A percentile compares a stretch with the other conserved stretches of the same genome.
phyloP scores from a whole-genome alignment of 1,139 yeast species.

The Diutina catenulata region DNA sequence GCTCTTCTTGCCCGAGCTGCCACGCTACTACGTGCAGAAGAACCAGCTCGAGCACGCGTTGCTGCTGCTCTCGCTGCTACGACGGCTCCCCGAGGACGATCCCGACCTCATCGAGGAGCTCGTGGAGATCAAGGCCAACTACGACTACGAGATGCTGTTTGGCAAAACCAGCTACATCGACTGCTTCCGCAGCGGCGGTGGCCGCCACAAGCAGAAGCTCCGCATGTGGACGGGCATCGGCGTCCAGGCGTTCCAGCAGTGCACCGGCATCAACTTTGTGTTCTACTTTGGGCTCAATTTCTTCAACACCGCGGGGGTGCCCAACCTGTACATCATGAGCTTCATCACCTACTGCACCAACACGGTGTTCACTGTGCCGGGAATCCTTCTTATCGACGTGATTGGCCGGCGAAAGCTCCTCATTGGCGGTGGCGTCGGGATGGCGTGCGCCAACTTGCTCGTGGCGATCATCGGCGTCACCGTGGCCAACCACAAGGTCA shows the following conservation, averaged over 20 bases:
- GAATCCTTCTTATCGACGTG: slow-evolving; percentile 54
- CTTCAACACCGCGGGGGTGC: slow-evolving; percentile 49
- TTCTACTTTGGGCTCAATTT: slow-evolving; percentile 73
- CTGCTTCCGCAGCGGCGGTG: slow-evolving; percentile 56
- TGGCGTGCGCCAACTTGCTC: slow-evolving; percentile 49
- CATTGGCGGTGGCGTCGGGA: slow-evolving; percentile 51
- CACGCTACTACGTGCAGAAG: slow-evolving; percentile 56
- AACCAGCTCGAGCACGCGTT: slow-evolving; percentile 50
- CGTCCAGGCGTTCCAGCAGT: slow-evolving; percentile 62
- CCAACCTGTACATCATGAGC: slow-evolving; percentile 52
- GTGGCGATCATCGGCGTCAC: slow-evolving; percentile 59
- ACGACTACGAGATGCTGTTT: slow-evolving; percentile 61
- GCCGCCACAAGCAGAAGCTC: slow-evolving; percentile 50
- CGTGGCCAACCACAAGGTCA: slow-evolving; percentile 24
- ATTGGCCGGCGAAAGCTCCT: slow-evolving; percentile 56
- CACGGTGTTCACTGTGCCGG: slow-evolving; percentile 59
- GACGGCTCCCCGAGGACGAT: slow-evolving; percentile 38
- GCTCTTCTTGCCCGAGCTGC: slow-evolving; percentile 63
- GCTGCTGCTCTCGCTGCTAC: slow-evolving; percentile 26
- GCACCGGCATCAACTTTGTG: slow-evolving; percentile 69
- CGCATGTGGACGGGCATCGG: slow-evolving; percentile 61
- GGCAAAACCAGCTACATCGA: slow-evolving; percentile 44
- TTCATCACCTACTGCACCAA: slow-evolving; percentile 64
- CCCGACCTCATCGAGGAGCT: slow-evolving; percentile 60
- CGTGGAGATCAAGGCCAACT: slow-evolving; percentile 67